Percentiles rank a stretch among this genome's conserved stretches.
Conservation (phyloP, 1,139 yeast species). For the Scheffersomyces segobiensis region DNA sequence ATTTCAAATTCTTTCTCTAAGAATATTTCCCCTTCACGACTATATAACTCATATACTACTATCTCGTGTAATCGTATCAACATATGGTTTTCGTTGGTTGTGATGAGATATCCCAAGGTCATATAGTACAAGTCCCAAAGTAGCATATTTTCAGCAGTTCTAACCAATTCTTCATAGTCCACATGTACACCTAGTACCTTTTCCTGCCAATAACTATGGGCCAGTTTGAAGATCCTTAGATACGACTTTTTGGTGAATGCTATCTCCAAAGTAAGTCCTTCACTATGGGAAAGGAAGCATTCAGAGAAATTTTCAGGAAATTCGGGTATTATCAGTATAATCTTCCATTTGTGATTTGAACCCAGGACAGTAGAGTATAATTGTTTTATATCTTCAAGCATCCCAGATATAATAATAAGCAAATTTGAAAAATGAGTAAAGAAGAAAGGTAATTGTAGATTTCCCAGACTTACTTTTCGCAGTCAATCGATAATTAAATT, state of each 20-base stretch:
- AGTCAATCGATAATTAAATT: background rate
- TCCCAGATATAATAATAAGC: background rate
- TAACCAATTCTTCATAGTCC: conserved; percentile 5
- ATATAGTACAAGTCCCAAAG: conserved; percentile 16
- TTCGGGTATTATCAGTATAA: conserved; percentile 24
- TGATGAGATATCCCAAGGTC: conserved; percentile 37
- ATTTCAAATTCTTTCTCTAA: conserved; percentile 28
- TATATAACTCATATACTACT: conserved; percentile 17
- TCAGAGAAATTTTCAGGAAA: conserved; percentile 3
- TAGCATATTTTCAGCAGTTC: background rate
- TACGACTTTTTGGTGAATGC: conserved; percentile 36
- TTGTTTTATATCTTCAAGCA: conserved; percentile 10
- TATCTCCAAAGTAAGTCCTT: conserved; percentile 26
- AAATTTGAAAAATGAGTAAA: background rate
- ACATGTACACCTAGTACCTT: background rate
- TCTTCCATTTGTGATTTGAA: conserved; percentile 14
- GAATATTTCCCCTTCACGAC: conserved; percentile 9
- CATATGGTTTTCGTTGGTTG: conserved; percentile 45
- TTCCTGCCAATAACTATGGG: conserved; percentile 35
- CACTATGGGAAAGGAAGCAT: conserved; percentile 7
- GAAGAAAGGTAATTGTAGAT: background rate
- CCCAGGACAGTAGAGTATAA: conserved; percentile 13
- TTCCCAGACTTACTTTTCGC: background rate
- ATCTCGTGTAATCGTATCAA: conserved; percentile 31
- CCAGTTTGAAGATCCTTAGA: conserved; percentile 32